Base-by-base conservation (phyloP, 2,329 filamentous ascomycete species). In the Cordyceps fumosorosea region DNA sequence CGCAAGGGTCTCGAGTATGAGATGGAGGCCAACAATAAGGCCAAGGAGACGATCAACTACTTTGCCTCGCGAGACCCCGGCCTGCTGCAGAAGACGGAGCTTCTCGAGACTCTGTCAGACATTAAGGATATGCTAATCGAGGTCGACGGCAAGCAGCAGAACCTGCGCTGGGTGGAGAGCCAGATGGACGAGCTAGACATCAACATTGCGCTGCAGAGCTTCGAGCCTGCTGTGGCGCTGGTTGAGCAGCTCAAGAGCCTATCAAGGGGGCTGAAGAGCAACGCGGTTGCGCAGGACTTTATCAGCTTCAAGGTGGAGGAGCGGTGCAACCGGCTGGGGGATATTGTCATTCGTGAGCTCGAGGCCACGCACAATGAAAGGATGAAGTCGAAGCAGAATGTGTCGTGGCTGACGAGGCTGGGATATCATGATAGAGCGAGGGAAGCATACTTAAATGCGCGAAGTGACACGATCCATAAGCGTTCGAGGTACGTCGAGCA, bases 121-220 rank as follows among this genome's bases (percentile, higher is more conserved):
- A 86, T 89, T 68, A 91, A 91, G 71, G 90, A 96, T 72, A 89
- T 96, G 77, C 84, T 96, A 61, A 93, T 99, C 67, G 95, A 99
- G 69, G 91, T 96, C 16, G 95, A 98, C 69, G 95, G 95, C 55
- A 96, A 96, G 70, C 93, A 97, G 74, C 91, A 98, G 72, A 97
- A 95, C 72, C 82, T 99, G 53, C 89, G 93, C 59, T 97, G 91
- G 91, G 91, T 99, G 0, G 95, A 99, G 73, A 86, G 87, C 58
- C 91, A 98, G 75, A 90, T 99, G 74, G 95, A 99, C 71, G 91
- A 96, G 70, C 84, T 99, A 6, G 95, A 99, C 70, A 98, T 98
- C 68, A 89, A 96, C 69, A 93, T 99, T 69, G 93, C 95, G 0
- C 81, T 97, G 56, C 93, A 98, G 72, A 84, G 85, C 48, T 95